phyloP scores from a whole-genome alignment of 331 rosid genomes.

The Acacia pycnantha region DNA sequence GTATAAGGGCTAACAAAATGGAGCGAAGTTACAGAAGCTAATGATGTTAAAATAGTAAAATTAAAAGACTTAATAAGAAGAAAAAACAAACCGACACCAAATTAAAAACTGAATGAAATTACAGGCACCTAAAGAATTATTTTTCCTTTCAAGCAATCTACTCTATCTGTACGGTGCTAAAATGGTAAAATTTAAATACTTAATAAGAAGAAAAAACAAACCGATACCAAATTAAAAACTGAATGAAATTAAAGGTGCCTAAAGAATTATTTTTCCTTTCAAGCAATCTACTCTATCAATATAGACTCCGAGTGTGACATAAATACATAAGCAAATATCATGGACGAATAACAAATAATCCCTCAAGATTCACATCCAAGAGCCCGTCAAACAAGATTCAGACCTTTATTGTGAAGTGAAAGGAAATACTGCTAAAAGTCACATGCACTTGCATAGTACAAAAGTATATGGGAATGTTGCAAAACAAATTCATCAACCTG shows the following conservation, averaged over 20 bases:
- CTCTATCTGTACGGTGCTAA: background rate
- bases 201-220: too few relatives aligned
- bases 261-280: too few relatives aligned
- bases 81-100: too few relatives aligned
- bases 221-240: too few relatives aligned
- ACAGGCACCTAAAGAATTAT: too few relatives aligned
- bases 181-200: too few relatives aligned
- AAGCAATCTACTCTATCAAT: background rate
- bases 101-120: too few relatives aligned
- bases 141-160: background rate
- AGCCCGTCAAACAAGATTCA: background rate
- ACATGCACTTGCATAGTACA: background rate
- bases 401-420: background rate
- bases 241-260: too few relatives aligned
- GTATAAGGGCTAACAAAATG: too few relatives aligned
- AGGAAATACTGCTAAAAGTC: background rate
- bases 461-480: background rate
- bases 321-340: background rate
- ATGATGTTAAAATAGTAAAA: too few relatives aligned
- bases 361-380: background rate
- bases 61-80: too few relatives aligned
- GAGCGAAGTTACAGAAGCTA: too few relatives aligned
- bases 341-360: background rate
- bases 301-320: background rate
- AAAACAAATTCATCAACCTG: background rate